Conservation (phyloP, 2,329 filamentous ascomycete genomes). For the Elsinoe arachidis region DNA sequence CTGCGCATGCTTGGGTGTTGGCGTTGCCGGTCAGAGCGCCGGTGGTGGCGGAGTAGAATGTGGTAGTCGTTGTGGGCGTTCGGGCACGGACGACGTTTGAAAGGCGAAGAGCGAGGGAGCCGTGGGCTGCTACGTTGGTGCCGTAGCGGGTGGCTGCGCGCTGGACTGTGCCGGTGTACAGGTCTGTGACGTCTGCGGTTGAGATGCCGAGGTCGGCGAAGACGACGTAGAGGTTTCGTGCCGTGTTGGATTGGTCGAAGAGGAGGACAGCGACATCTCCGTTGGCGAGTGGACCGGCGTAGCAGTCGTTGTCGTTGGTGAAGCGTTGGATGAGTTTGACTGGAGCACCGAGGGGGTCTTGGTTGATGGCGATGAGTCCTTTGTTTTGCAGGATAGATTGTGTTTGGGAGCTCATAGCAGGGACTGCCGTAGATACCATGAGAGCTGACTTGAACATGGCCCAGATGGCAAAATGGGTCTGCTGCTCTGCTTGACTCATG, state of each 20-base stretch:
- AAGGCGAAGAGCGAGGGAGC: slow-evolving; percentile 27
- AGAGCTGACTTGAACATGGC: slow-evolving; percentile 24
- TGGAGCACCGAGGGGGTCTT: slow-evolving; percentile 46
- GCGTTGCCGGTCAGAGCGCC: slow-evolving; percentile 28
- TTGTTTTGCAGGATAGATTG: slow-evolving; percentile 36
- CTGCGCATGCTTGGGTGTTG: slow-evolving; percentile 24
- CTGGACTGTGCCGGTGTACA: slow-evolving; percentile 26
- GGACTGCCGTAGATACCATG: slow-evolving; percentile 20
- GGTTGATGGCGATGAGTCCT: slow-evolving; percentile 50
- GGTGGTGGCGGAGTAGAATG: slow-evolving; percentile 27
- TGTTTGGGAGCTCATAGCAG: slow-evolving; percentile 18
- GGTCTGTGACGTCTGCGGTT: slow-evolving; percentile 28
- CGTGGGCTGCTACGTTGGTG: slow-evolving; percentile 22
- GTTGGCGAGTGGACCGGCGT: slow-evolving; percentile 30
- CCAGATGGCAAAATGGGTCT: slow-evolving; percentile 25
- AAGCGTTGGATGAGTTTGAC: slow-evolving; percentile 41
- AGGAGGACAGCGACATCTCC: slow-evolving; percentile 29
- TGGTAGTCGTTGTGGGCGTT: slow-evolving; percentile 14
- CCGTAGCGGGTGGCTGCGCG: slow-evolving; percentile 18
- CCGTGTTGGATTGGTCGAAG: slow-evolving; percentile 31
- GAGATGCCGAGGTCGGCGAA: slow-evolving; percentile 26
- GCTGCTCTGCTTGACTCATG: slow-evolving; percentile 24
- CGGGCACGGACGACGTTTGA: slow-evolving; percentile 23
- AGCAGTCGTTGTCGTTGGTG: slow-evolving; percentile 33
- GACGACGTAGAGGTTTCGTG: slow-evolving; percentile 26